Base-by-base conservation (phyloP, 306 rosid species). In the Delonix regia region DNA sequence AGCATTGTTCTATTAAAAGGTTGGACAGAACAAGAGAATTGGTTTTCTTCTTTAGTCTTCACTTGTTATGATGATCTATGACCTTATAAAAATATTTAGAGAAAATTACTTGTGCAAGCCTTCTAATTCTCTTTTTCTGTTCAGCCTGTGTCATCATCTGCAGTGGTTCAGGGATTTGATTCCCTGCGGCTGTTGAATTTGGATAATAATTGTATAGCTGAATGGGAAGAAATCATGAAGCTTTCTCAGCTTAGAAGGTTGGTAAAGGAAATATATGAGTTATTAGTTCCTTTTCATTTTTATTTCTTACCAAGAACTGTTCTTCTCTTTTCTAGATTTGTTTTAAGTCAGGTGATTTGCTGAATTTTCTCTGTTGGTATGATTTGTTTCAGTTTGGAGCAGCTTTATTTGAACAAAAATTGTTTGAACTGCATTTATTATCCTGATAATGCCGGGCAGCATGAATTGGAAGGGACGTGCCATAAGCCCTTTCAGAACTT, bases 351-450 rank as follows among this genome's bases (percentile, higher is more conserved):
- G 24, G 81, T 72, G 24, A 45, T 75, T 72, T 80, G 71, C 83
- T 71, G 64, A 74, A 61, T 80, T 85, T 76, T 39, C 15, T n/a
- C 22, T 64, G 70, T 85, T 78, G 72, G 53, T 77, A 57, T 62
- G 55, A 71, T 59, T 80, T 84, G 66, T 80, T 88, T 80, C 88
- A 95, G 99, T 90, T 95, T 93, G 94, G 94, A 91, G 96, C 92
- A 95, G 92, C 93, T 95, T 74, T 87, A 92, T 82, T 81, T 95
- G 87, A 91, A 88, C 88, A 89, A 87, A 90, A 95, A 95, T 89
- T 87, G 80, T 41, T 87, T 95, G 92, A 85, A 70, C 67, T 51
- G 59, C 82, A 78, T 95, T 79, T 86, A 83, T 79, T 91, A 89
- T 84, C 92, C 97, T 39, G 85, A 78, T 78, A 72, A 78, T 19